Conservation (phyloP, 345 rosid genomes). For the Cochlearia excelsa region DNA sequence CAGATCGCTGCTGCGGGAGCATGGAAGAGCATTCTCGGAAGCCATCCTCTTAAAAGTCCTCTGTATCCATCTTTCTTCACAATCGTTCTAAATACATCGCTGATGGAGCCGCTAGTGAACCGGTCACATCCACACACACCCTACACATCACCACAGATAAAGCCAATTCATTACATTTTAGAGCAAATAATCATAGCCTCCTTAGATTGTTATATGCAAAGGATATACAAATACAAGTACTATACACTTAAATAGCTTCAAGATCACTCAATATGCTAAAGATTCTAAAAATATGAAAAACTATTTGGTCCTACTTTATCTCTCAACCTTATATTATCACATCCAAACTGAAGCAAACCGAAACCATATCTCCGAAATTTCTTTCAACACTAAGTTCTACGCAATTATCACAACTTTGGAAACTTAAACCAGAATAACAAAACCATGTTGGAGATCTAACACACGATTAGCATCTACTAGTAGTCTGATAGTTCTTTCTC, state of each 20-base stretch:
- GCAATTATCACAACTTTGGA: not conserved
- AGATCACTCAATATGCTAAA: too few species aligned
- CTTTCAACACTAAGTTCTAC: too few species aligned
- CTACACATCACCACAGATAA: constrained; percentile 40
- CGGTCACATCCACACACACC: constrained; percentile 98
- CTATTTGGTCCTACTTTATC: too few species aligned
- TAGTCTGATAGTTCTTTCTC: constrained; percentile 1
- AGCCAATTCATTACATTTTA: not conserved
- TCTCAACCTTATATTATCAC: too few species aligned
- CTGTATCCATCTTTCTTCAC: constrained; percentile 55
- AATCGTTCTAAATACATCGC: constrained; percentile 44
- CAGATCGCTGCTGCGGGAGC: constrained; percentile 77
- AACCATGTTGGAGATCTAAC: not conserved
- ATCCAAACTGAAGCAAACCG: too few species aligned
- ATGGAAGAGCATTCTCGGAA: constrained; percentile 67
- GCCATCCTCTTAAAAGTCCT: constrained; percentile 69
- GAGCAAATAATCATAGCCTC: not conserved
- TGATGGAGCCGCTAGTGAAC: constrained; percentile 57
- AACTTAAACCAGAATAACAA: not conserved
- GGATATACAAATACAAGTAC: too few species aligned
- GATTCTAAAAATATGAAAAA: too few species aligned
- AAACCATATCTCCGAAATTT: too few species aligned
- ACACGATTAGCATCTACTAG: constrained; percentile 4
- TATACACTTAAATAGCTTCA: too few species aligned
- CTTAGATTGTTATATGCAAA: too few species aligned